Evolutionary conservation across 805 yeast species (phyloP).

Genomic region (Cyberlindnera maritima): DNA sequence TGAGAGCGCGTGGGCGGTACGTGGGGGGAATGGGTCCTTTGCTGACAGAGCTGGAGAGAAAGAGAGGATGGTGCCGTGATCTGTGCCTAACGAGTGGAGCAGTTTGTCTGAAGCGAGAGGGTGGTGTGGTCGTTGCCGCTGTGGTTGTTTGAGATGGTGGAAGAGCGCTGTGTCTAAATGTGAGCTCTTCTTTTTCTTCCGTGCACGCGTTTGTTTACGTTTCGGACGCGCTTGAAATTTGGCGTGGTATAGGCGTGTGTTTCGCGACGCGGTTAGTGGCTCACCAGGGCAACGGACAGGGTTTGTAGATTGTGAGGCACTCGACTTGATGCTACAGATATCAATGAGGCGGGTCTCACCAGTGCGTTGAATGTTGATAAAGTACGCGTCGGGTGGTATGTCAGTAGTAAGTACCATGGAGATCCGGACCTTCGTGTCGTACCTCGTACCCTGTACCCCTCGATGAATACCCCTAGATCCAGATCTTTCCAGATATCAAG

Average conservation of each 20-base stretch:
- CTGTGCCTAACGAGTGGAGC: background rate
- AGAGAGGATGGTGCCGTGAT: background rate
- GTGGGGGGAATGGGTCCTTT: background rate
- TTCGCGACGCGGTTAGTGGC: background rate
- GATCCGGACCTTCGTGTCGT: too few species aligned
- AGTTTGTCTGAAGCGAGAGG: background rate
- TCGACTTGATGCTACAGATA: too few species aligned
- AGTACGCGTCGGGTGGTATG: too few species aligned
- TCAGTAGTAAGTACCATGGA: too few species aligned
- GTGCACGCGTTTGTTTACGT: slow-evolving; percentile 20
- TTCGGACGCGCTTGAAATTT: slow-evolving; percentile 4
- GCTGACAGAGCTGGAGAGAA: background rate
- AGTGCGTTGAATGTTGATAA: too few species aligned
- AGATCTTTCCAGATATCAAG: too few species aligned
- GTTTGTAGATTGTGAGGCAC: background rate
- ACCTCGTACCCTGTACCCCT: too few species aligned
- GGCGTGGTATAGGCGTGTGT: background rate
- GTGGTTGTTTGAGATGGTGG: background rate
- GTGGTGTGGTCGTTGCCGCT: background rate
- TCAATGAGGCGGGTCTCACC: too few species aligned
- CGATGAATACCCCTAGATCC: too few species aligned
- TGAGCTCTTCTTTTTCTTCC: background rate
- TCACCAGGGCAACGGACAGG: background rate
- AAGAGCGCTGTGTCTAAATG: background rate
- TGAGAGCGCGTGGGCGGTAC: background rate